phyloP scores from a whole-genome alignment of 306 rosid species.

The Crotalaria pallida region DNA sequence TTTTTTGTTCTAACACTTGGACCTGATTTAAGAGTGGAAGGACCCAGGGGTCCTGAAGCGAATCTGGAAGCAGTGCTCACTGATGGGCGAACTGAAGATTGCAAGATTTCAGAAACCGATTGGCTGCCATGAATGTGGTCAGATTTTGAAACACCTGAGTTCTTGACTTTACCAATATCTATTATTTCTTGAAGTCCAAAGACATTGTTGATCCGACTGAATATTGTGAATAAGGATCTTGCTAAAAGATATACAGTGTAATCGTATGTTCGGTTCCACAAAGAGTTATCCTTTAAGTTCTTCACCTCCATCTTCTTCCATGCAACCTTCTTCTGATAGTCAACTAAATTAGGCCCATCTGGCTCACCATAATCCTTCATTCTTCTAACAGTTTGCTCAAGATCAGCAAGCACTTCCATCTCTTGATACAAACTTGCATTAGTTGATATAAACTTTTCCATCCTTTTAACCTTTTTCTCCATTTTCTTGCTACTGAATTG shows the following conservation, averaged over 20 bases:
- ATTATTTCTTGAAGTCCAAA: constrained; percentile 57
- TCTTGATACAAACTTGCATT: constrained; percentile 89
- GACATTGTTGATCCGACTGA: constrained; percentile 62
- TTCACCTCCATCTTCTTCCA: constrained; percentile 85
- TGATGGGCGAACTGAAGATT: constrained; percentile 48
- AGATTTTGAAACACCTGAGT: constrained; percentile 34
- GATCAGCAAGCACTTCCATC: constrained; percentile 86
- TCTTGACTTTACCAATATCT: constrained; percentile 34
- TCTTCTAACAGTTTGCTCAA: constrained; percentile 76
- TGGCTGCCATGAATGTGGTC: constrained; percentile 55
- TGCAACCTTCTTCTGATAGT: constrained; percentile 73
- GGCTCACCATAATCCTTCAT: constrained; percentile 59
- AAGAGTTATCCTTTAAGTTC: constrained; percentile 55
- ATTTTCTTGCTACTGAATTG: constrained; percentile 60
- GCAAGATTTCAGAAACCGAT: constrained; percentile 70
- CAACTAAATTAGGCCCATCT: constrained; percentile 42
- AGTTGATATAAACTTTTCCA: constrained; percentile 70
- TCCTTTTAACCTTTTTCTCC: constrained; percentile 84
- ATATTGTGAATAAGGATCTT: constrained; percentile 73
- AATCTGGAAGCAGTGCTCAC: constrained; percentile 54
- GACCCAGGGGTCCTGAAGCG: constrained; percentile 87
- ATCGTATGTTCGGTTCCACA: constrained; percentile 87
- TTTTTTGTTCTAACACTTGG: constrained; percentile 31
- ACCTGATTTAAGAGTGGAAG: constrained; percentile 37
- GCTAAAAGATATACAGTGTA: constrained; percentile 63